phyloP scores from a whole-genome alignment of 2,329 filamentous ascomycete genomes.

The Claviceps maximensis region DNA sequence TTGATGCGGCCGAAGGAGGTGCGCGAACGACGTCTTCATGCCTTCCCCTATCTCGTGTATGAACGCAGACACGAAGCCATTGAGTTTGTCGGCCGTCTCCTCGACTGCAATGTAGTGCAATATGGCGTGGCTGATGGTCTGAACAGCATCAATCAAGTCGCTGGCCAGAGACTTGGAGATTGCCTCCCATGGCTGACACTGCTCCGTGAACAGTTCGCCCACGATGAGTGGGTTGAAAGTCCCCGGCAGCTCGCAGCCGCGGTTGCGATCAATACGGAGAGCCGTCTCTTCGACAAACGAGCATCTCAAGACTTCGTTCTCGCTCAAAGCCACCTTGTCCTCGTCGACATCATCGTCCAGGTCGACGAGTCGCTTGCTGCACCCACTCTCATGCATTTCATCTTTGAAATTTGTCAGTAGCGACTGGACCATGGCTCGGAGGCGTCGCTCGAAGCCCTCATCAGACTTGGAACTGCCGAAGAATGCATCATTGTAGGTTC shows the following conservation, averaged over 20 bases:
- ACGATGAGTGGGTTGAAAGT: slow-evolving; percentile 48
- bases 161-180: slow-evolving; percentile 21
- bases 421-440: slow-evolving; percentile 42
- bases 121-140: slow-evolving; percentile 2
- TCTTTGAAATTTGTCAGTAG: slow-evolving; percentile 27
- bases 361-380: slow-evolving; percentile 16
- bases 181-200: slow-evolving; percentile 39
- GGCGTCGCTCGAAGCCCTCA: slow-evolving; percentile 25
- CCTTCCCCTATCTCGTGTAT: slow-evolving; percentile 9
- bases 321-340: neutral
- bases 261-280: slow-evolving; percentile 9
- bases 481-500: slow-evolving; percentile 36
- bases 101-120: slow-evolving; percentile 9
- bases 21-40: slow-evolving; percentile 26
- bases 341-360: slow-evolving; percentile 13
- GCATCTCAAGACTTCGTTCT: slow-evolving; percentile 1
- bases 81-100: slow-evolving; percentile 7
- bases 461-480: slow-evolving; percentile 26
- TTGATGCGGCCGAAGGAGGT: slow-evolving; percentile 31
- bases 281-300: slow-evolving; percentile 11
- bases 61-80: slow-evolving; percentile 7
- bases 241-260: slow-evolving; percentile 41
- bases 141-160: slow-evolving; percentile 6
- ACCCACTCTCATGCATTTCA: slow-evolving; percentile 28
- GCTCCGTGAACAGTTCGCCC: slow-evolving; percentile 45